Evolutionary conservation across 1,284 basidiomycete species (phyloP).

Genomic region (Apiotrichum veenhuisii): DNA sequence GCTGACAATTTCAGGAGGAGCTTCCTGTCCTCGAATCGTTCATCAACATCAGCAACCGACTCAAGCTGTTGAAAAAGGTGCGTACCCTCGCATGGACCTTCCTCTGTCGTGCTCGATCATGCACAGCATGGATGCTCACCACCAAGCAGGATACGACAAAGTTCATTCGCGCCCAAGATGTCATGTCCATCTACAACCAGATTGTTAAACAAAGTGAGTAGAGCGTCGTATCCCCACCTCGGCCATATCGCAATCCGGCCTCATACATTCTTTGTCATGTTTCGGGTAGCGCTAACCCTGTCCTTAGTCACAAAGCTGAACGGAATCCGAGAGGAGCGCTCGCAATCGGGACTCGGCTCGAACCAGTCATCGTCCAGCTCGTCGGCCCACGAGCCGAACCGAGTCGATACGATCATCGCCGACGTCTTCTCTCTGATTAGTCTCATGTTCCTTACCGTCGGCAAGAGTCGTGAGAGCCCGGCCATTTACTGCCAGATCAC

Average conservation of each 20-base stretch:
- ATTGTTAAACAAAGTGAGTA: slow-evolving; percentile 85
- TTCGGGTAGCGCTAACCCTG: background rate
- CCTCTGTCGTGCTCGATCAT: too few species aligned
- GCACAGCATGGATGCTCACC: too few species aligned
- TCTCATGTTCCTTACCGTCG: slow-evolving; percentile 89
- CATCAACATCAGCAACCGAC: slow-evolving; percentile 86
- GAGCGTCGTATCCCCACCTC: too few species aligned
- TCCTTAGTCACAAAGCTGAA: slow-evolving; percentile 81
- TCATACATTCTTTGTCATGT: too few species aligned
- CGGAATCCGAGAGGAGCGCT: slow-evolving; percentile 68
- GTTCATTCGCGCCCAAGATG: slow-evolving; percentile 88
- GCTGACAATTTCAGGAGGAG: slow-evolving; percentile 53
- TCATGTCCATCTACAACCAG: slow-evolving; percentile 86
- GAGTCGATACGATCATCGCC: slow-evolving; percentile 84
- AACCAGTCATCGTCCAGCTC: background rate
- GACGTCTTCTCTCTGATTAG: slow-evolving; percentile 89
- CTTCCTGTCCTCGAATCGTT: slow-evolving; percentile 91
- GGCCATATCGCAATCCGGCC: too few species aligned
- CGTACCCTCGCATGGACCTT: slow-evolving; percentile 18
- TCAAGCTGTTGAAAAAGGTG: slow-evolving; percentile 58
- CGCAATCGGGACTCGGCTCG: slow-evolving; percentile 19
- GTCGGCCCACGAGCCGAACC: slow-evolving; percentile 62
- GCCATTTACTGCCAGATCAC: slow-evolving; percentile 92
- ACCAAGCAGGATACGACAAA: slow-evolving; percentile 65
- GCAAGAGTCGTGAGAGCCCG: slow-evolving; percentile 85